These are phyloP conservation scores for Seiridium unicorne DNA, from an alignment of 2,329 filamentous ascomycete species.

Conservation along the genomic window DNA sequence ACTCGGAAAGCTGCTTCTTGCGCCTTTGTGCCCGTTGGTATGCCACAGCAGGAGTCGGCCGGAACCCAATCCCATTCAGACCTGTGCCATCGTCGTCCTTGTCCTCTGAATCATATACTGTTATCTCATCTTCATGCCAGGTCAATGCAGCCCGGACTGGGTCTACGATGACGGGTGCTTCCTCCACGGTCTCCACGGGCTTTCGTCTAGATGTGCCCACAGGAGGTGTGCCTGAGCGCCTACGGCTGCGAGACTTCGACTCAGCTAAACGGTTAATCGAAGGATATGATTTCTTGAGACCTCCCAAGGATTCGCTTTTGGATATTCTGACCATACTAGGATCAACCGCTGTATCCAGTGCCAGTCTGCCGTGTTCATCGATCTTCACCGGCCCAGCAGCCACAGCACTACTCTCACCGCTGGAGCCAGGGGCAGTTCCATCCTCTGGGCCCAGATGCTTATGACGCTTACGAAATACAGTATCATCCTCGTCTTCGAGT, in stretches of 20 bases:
- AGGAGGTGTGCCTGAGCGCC: constrained; percentile 25
- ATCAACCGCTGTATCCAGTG: constrained; percentile 21
- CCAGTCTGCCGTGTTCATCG: constrained; percentile 13
- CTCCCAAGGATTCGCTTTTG: constrained; percentile 15
- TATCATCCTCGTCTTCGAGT: constrained; percentile 27
- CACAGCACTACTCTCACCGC: constrained; percentile 12
- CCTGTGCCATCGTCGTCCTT: constrained; percentile 66
- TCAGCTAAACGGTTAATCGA: constrained; percentile 38
- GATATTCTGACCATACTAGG: constrained; percentile 14
- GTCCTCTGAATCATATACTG: constrained; percentile 62
- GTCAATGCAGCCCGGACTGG: constrained; percentile 59
- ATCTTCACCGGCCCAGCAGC: constrained; percentile 13
- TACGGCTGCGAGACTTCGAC: constrained; percentile 32
- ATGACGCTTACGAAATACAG: constrained; percentile 35
- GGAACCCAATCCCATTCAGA: constrained; percentile 68
- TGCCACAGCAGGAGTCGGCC: constrained; percentile 60
- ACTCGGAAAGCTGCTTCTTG: constrained; percentile 61
- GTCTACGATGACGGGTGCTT: constrained; percentile 42
- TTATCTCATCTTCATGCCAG: constrained; percentile 69
- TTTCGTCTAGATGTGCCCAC: constrained; percentile 17
- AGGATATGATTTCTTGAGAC: constrained; percentile 32
- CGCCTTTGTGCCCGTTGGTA: constrained; percentile 56
- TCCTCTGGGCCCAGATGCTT: constrained; percentile 28
- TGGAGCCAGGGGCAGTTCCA: constrained; percentile 5
- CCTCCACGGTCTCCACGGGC: constrained; percentile 17